Evolutionary conservation across 2,329 filamentous ascomycete species (phyloP), one percentile per base, ranked within the genome.

Genomic region (Magnaporthiopsis incrustans): DNA sequence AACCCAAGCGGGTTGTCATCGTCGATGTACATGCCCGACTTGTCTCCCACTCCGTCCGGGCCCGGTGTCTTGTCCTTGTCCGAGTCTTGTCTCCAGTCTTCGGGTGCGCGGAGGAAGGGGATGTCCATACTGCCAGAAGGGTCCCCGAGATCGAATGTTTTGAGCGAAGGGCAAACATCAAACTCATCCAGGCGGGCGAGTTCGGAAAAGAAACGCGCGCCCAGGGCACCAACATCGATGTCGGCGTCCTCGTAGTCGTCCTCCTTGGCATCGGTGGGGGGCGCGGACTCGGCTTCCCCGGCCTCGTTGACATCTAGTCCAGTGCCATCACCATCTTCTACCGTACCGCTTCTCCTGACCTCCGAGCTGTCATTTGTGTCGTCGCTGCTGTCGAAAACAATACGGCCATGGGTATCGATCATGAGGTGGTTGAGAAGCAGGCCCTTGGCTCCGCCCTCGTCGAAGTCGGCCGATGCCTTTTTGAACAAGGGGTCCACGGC

Each of bases 401-500:
- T 99, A 50, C 94, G 86, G 57, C 95, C 95, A 68, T 92, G 87
- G 2, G 86, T 85, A 75, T 99, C 95, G 68, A 99, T 97, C 72
- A 94, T 91, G n/a, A 99, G 82, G 76, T 99, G 94, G 72, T 99
- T 99, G 38, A 99, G 83, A 26, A 99, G 82, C 57, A 99, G 81
- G 26, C 95, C 95, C 76, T 98, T 99, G 64, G 95, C 95, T 64
- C 95, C 95, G 26, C 95, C 95, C 78, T 99, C 95, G 73, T 99
- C 95, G 69, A 99, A 99, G 78, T 99, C 95, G 58, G 95, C 95
- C 7, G 94, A 96, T 0, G 94, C 94, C 73, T 99, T 99, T 73
- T 99, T 99, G 84, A 99, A 99, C n/a, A 99, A 78, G 2, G 95
- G 95, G 72, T 99, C 95, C 6, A 99, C 94, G 0, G 93, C 88